Evolutionary conservation across 208 protist genomes (phyloP).

Genomic region (Leishmania martiniquensis): DNA sequence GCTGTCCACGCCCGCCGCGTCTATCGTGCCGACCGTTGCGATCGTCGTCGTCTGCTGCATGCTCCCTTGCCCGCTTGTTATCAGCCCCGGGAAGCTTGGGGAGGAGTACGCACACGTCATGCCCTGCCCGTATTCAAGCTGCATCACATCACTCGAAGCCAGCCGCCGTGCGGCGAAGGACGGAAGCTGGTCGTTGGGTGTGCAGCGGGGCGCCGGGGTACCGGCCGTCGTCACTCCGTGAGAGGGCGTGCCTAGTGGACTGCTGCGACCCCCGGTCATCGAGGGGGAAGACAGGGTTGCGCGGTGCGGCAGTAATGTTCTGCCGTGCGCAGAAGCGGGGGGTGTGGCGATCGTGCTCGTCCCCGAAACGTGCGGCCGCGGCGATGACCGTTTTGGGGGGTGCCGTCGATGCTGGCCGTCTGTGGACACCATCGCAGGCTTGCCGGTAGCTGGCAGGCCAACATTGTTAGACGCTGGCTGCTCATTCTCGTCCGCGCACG

Average conservation of each 20-base stretch:
- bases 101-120: background rate
- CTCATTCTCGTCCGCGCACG: background rate
- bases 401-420: background rate
- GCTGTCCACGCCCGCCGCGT: background rate
- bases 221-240: background rate
- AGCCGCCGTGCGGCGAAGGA: background rate
- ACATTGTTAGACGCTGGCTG: background rate
- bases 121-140: background rate
- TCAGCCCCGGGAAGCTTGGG: background rate
- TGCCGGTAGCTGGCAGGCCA: background rate
- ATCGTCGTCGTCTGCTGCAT: background rate
- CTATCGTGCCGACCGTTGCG: background rate
- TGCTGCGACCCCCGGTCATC: background rate
- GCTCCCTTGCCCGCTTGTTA: background rate
- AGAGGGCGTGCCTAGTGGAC: background rate
- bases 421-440: background rate
- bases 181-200: background rate
- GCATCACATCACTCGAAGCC: background rate
- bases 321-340: constrained; percentile 3
- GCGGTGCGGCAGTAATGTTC: background rate
- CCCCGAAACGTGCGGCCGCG: background rate
- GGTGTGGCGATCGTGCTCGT: background rate
- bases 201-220: background rate
- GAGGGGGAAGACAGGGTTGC: background rate
- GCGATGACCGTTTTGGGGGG: background rate